Base-by-base conservation (phyloP, 805 yeast genomes). In the Nadsonia fulvescens region DNA sequence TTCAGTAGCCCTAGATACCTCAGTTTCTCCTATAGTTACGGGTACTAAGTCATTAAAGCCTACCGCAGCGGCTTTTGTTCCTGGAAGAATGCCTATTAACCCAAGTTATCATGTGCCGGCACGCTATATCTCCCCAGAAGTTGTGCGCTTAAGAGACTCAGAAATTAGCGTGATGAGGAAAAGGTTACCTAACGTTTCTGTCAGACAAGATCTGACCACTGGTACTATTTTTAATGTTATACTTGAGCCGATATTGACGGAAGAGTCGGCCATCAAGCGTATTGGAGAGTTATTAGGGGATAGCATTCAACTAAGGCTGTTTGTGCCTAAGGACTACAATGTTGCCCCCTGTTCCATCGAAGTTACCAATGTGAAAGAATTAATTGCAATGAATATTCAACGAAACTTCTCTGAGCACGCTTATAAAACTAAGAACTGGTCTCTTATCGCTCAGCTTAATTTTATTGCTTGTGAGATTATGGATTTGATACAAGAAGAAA, bases 361-460 rank as follows among this genome's bases (percentile, higher is more conserved):
- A 3, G 23, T 37, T 10, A 33, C 34, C 6, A 11, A 21, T 9
- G 23, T 24, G 5, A 29, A 27, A 12, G 36, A 35, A 23, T 24
- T 30, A n/a, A 20, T 18, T 3, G 29, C 33, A 8, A 18, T 28
- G 14, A 40, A 36, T 16, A 25, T 40, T 10, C 37, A 33, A 26
- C 22, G 21, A 8, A 38, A 37, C 22, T 40, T 40, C 29, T 38
- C 38, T 27, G 20, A 27, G 11, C 37, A 36, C 17, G 42, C 43
- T 5, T 10, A 22, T 15, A 27, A 26, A 8, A 24, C 24, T 15
- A 21, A 17, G 20, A 17, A 24, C 12, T 37, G 42, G 42, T 25
- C 37, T 6, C 20, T 37, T 14, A 8, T 36, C 10, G 29, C 43
- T 7, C 27, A 36, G 24, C 17, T 39, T 15, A 39, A 39, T 24